A percentile compares a stretch with the other conserved stretches of the same genome.
phyloP scores from a whole-genome alignment of 768 basidiomycete species.

The Tulasnella calospora region DNA sequence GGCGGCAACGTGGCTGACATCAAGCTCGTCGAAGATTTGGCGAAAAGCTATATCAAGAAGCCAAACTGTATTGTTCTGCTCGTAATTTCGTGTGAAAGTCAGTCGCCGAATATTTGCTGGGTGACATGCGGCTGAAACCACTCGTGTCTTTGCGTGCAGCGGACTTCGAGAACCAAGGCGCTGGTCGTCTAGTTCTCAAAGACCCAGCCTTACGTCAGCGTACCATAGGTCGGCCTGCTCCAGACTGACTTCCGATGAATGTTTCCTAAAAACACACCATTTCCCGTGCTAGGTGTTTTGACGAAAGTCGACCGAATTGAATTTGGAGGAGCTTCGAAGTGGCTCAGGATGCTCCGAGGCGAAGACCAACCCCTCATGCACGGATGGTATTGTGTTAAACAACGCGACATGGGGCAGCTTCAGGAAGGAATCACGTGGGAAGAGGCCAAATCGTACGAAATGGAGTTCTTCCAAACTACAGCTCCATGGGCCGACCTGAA shows the following conservation, averaged over 20 bases:
- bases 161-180: constrained; percentile 76
- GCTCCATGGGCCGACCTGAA: constrained; percentile 28
- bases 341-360: constrained; percentile 41
- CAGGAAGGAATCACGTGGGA: constrained; percentile 53
- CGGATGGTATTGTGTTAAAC: constrained; percentile 60
- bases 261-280: constrained; percentile 66
- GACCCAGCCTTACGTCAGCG: constrained; percentile 59
- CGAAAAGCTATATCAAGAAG: constrained; percentile 19
- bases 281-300: constrained; percentile 51
- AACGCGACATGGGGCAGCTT: constrained; percentile 50
- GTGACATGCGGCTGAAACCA: not conserved
- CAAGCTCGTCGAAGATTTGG: constrained; percentile 18
- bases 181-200: constrained; percentile 57
- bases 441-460: constrained; percentile 54
- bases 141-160: constrained; percentile 41
- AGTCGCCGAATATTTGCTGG: not conserved
- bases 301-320: constrained; percentile 67
- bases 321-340: constrained; percentile 46
- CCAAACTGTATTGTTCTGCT: constrained; percentile 24
- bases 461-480: constrained; percentile 47
- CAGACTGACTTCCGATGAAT: constrained; percentile 42
- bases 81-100: constrained; percentile 27
- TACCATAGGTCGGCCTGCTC: constrained; percentile 54
- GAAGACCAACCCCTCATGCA: constrained; percentile 44
- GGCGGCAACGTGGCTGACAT: constrained; percentile 25